Base-by-base conservation (phyloP, 1,284 basidiomycete genomes). In the Cryptococcus wingfieldii region DNA sequence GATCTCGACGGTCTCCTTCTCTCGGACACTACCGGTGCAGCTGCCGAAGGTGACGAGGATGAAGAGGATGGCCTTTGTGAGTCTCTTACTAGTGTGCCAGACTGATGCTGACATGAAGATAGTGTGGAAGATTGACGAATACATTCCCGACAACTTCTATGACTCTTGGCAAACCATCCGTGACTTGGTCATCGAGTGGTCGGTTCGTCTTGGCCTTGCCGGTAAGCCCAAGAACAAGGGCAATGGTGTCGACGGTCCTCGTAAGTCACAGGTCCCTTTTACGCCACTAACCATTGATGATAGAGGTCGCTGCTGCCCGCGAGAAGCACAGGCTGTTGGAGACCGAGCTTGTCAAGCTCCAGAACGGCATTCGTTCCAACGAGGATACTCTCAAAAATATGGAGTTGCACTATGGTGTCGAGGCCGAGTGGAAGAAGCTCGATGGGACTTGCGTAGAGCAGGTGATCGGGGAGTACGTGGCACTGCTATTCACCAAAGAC, bases 341-440 rank as follows among this genome's bases (percentile, higher is more conserved):
- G 34, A 70, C 68, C 39, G 72, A 74, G 5, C 79, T 89, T 55
- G 80, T 79, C 49, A 57, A 59, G 14, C 50, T 68, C 9, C 53
- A 62, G 4, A 55, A 49, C 37, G 66, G 68, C 1, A 67, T 78
- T 51, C 45, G 49, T 3, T 48, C 43, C 16, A 59, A 62, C 14
- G 54, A 65, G 37, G 58, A 60, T n/a, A 72, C 74, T 5, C 53
- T 77, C 12, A 57, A 54, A 1, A 65, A 67, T 53, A 66, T 78
- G 38, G 81, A 86, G 19, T 82, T 84, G 0, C 83, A 89, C 65
- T 97, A 87, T 69, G 95, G 95, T 8, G 75, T 79, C 0, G 82
- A 91, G 37, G 91, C 89, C 56, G 92, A 97, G 78, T 99, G 92
- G 89, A 95, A 95, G 80, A 93, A 95, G 77, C 82, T 98, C 12